Evolutionary conservation across 495 filamentous ascomycete genomes (phyloP).

Genomic region (Cercophora scortea): DNA sequence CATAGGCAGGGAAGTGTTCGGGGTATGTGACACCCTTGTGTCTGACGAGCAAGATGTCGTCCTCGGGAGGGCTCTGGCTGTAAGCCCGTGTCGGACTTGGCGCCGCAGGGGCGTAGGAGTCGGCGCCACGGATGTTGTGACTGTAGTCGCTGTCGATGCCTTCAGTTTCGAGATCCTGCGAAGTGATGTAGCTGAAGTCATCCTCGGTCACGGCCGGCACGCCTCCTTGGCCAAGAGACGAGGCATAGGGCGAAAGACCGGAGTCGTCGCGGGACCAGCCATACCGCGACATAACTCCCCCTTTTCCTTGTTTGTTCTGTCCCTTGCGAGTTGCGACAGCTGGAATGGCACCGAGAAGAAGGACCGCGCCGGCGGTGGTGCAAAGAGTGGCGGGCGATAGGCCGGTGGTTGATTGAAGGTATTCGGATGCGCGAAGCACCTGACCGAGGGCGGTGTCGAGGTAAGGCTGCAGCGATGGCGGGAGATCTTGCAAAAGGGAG

Average conservation of each 20-base stretch:
- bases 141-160: conserved; percentile 21
- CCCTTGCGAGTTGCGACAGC: conserved; percentile 35
- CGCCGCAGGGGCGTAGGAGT: conserved; percentile 17
- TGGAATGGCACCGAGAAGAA: conserved; percentile 43
- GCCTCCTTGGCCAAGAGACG: conserved; percentile 36
- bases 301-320: conserved; percentile 7
- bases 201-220: conserved; percentile 61
- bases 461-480: conserved; percentile 39
- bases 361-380: conserved; percentile 32
- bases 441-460: conserved; percentile 34
- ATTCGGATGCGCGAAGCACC: conserved; percentile 48
- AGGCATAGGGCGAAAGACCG: conserved; percentile 48
- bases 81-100: conserved; percentile 13
- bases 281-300: conserved; percentile 53
- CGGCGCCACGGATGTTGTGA: conserved; percentile 20
- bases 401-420: conserved; percentile 43
- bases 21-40: conserved; percentile 65
- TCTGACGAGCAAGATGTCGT: conserved; percentile 71
- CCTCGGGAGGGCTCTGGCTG: conserved; percentile 37
- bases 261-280: conserved; percentile 43
- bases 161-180: conserved; percentile 51
- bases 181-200: conserved; percentile 76
- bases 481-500: conserved; percentile 28
- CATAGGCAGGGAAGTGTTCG: conserved; percentile 71
- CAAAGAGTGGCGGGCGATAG: conserved; percentile 38